Percentiles rank a stretch among this genome's conserved stretches.
These are phyloP conservation scores for Cyanodermella asteris DNA, from an alignment of 2,329 filamentous ascomycete species.

Conservation along the genomic window DNA sequence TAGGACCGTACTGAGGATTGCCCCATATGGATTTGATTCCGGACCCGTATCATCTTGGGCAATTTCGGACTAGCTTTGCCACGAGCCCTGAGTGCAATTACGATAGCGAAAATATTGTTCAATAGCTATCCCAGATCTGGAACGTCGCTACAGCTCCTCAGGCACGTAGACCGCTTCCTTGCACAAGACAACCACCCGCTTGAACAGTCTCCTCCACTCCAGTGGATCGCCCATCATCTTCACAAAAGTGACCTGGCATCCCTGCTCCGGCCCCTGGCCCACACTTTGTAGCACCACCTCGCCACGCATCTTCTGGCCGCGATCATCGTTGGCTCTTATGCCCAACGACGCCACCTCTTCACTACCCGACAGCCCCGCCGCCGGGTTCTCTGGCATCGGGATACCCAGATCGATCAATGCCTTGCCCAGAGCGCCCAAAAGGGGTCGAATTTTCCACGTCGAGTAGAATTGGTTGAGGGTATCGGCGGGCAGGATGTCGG, in stretches of 20 bases:
- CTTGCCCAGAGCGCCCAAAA: conserved; percentile 60
- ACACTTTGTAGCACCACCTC: conserved; percentile 53
- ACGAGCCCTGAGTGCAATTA: no score
- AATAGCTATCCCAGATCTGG: no score
- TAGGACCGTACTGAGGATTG: no score
- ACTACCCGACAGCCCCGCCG: conserved; percentile 21
- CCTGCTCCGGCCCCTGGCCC: conserved; percentile 30
- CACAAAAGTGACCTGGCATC: conserved; percentile 73
- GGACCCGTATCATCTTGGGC: no score
- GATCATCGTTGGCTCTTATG: conserved; percentile 51
- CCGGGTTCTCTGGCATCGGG: conserved; percentile 33
- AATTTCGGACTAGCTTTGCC: no score
- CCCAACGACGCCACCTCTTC: conserved; percentile 41
- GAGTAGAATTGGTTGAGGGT: conserved; percentile 86
- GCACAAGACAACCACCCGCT: conserved; percentile 74
- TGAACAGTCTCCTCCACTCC: conserved; percentile 94
- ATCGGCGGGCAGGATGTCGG: conserved; percentile 74
- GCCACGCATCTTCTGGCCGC: conserved; percentile 51
- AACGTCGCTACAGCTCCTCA: conserved; percentile 12
- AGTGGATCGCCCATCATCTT: conserved; percentile 91
- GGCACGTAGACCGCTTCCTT: conserved; percentile 59
- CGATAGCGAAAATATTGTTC: no score
- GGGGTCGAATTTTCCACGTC: conserved; percentile 47
- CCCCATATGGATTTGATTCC: no score
- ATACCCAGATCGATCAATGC: conserved; percentile 73